Base-by-base conservation (phyloP, 192 early-diverging fungal genomes). In the Entomortierella parvispora region DNA sequence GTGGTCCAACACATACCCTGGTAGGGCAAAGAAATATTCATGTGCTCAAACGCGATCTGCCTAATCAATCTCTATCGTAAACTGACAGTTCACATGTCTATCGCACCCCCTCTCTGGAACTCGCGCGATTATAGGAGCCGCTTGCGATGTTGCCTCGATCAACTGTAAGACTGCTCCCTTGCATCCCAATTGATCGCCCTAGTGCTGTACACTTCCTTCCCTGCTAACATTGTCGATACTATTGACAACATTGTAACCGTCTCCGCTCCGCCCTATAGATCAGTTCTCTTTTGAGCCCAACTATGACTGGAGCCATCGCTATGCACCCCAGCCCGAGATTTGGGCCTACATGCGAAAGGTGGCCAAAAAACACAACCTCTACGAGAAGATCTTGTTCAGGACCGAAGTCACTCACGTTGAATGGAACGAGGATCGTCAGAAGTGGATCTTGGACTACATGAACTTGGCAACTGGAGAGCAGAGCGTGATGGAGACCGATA, bases 121-220 rank as follows among this genome's bases (percentile, higher is more conserved):
- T 40, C 37, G 7, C 12, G 37, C 37, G 37, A 23, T 40, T 40
- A 5, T 12, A 40, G 37, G 37, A 40, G 80, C 80, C 26, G 85
- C 81, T 0, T 88, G 87, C 56, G 87, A 88, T 72, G 79, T 88
- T 9, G 71, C 72, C 14, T 80, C 74, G 1, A 79, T 83, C 37
- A 64, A 80, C 22, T 88, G 85, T 70, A 80, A 54, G n/a, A 75
- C 7, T 18, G 8, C n/a, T 2, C 28, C 2, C 53, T 7, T n/a
- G 58, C 46, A 44, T n/a, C 74, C 62, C 48, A 69, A 80, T 40
- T 29, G 46, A 12, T 84, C 83, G 31, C 82, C 77, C 52, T 54
- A 70, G 34, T 71, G 65, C 79, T 45, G 66, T 14, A 47, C 17
- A 37, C 42, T 14, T 66, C 34, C 58, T 49, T 54, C 23, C 22